Evolutionary conservation across 176 grass and related monocot genomes (phyloP).

Genomic region (Musa troglodytarum): DNA sequence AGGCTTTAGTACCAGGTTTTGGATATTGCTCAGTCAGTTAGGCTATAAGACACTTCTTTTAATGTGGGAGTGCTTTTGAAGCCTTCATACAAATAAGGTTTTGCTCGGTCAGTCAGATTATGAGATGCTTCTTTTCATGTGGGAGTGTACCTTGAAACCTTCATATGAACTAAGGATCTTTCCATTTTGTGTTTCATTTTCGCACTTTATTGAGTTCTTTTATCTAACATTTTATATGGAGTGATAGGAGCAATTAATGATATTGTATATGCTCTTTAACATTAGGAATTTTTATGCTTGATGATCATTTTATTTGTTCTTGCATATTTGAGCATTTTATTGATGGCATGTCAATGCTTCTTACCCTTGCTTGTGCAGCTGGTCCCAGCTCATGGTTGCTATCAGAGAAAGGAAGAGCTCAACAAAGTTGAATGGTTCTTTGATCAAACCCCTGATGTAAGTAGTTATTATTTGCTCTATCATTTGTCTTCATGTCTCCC

Average conservation of each 20-base stretch:
- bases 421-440: conserved; percentile 67
- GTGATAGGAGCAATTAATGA: background rate
- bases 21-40: too few relatives aligned
- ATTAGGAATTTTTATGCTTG: background rate
- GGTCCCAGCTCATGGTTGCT: conserved; percentile 29
- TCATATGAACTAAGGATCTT: too few relatives aligned
- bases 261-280: background rate
- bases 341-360: conserved; percentile 3
- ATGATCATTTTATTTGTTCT: background rate
- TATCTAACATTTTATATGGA: background rate
- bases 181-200: too few relatives aligned
- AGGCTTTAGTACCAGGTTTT: too few relatives aligned
- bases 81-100: too few relatives aligned
- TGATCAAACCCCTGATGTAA: conserved; percentile 58
- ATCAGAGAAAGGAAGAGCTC: conserved; percentile 59
- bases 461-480: conserved; percentile 17
- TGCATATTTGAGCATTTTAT: background rate
- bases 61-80: too few relatives aligned
- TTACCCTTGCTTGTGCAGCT: conserved; percentile 28
- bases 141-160: too few relatives aligned
- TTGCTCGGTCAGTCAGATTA: too few relatives aligned
- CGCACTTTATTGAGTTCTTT: too few relatives aligned
- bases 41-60: too few relatives aligned
- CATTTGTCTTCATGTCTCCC: background rate
- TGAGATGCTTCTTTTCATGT: too few relatives aligned